Base-by-base conservation (phyloP, 805 yeast genomes). In the Ogataea polymorpha region DNA sequence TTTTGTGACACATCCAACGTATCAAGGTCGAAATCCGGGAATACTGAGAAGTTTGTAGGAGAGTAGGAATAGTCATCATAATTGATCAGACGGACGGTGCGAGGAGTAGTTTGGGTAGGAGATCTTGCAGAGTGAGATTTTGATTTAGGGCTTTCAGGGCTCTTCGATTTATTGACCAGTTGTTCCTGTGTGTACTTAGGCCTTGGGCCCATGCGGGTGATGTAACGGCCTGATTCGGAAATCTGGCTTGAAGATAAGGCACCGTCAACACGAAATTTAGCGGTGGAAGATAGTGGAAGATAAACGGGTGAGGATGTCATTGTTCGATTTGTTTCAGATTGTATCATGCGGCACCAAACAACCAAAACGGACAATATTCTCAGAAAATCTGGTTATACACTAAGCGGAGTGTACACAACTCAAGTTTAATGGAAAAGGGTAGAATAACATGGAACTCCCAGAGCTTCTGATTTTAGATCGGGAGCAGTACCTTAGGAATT, bases 11-110 rank as follows among this genome's bases (percentile, higher is more conserved):
- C 35, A 16, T 49, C 52, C 18, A 50, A 40, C 9, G 47, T 48
- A 32, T 52, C 54, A 17, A 45, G 33, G 23, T 52, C 56, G 37
- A 48, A 46, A 8, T 32, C 42, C 12, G 56, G 56, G 36, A 52
- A 52, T 6, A 52, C 53, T 3, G 56, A 46, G 32, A 50, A 50
- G 30, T 46, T 43, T 4, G 51, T 45, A 9, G 54, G 56, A 8
- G 54, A 44, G 33, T 50, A 50, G 21, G 31, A 38, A 32, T 46
- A 44, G 29, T 39, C 42, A 17, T 52, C 54, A 35, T 48, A 41
- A 36, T 42, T 49, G 32, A 50, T 42, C 24, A 52, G 28, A 23
- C 46, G 48, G 27, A 52, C 53, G 23, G 50, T 49, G 24, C 53
- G 42, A 18, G 56, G 56, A 18, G 56, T 52, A 14, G 41, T 38